Conservation (phyloP, 176 grass and related monocot species). For the Carex cristatella region DNA sequence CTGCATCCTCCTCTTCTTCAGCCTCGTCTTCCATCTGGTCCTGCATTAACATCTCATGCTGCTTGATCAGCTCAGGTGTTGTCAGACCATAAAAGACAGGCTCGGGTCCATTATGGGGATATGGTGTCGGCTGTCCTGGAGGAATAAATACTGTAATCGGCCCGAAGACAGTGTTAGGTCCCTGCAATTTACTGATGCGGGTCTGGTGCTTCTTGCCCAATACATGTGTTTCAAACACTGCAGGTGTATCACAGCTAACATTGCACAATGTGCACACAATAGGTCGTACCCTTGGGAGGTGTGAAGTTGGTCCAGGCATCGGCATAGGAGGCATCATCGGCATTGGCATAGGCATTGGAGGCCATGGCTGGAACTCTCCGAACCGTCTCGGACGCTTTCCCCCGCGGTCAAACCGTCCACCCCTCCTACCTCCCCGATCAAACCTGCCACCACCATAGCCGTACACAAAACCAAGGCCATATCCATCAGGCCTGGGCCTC, state of each 20-base stretch:
- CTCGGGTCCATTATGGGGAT: constrained; percentile 20
- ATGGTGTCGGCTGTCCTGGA: constrained; percentile 32
- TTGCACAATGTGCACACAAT: constrained; percentile 49
- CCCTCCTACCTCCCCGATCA: constrained; percentile 26
- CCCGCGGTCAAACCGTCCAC: background rate
- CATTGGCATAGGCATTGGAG: background rate
- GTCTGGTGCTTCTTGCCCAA: constrained; percentile 44
- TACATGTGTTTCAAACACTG: constrained; percentile 49
- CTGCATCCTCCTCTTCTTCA: background rate
- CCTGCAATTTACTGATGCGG: constrained; percentile 38
- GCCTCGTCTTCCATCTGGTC: background rate
- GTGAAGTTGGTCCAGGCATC: background rate
- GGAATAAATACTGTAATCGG: constrained; percentile 35
- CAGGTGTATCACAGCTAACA: constrained; percentile 39
- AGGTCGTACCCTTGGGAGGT: constrained; percentile 26
- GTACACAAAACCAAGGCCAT: background rate
- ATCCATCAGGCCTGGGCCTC: constrained; percentile 22
- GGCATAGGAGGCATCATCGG: constrained; percentile 8
- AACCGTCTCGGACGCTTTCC: constrained; percentile 30
- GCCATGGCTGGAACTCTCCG: constrained; percentile 10
- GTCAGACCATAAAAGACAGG: constrained; percentile 45
- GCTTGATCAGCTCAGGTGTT: constrained; percentile 30
- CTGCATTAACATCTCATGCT: constrained; percentile 20
- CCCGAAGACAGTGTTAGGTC: constrained; percentile 30
- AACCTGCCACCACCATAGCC: constrained; percentile 1